Percentiles rank a stretch among this genome's conserved stretches.
These are phyloP conservation scores for Lomentospora prolificans DNA, from an alignment of 2,329 filamentous ascomycete genomes.

Conservation along the genomic window DNA sequence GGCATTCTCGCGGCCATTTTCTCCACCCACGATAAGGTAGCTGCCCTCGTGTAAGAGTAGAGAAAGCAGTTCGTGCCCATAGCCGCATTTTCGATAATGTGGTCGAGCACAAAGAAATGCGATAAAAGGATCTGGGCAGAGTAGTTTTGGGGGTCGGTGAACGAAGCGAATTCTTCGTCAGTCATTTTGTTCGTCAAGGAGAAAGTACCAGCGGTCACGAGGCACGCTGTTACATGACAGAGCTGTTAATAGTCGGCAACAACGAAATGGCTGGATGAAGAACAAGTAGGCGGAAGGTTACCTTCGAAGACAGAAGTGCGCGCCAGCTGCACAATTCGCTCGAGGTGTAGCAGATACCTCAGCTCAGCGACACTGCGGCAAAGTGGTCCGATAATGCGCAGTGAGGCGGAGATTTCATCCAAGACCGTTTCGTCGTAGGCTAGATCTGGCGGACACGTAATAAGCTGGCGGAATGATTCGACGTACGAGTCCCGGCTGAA, in stretches of 20 bases:
- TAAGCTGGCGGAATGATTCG: conserved; percentile 1
- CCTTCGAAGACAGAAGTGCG: not conserved
- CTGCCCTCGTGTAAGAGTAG: conserved; percentile 1
- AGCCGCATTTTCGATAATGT: conserved; percentile 6
- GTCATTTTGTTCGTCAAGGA: conserved; percentile 11
- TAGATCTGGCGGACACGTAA: not conserved
- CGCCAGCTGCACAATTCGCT: not conserved
- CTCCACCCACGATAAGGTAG: not conserved
- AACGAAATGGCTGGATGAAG: not conserved
- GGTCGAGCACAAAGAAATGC: conserved; percentile 11
- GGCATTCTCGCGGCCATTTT: not conserved
- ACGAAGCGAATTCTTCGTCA: conserved; percentile 8
- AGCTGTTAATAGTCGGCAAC: not conserved
- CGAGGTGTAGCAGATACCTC: not conserved
- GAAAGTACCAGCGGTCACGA: conserved; percentile 9
- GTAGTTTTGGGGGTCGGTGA: conserved; percentile 7
- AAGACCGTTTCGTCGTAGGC: not conserved
- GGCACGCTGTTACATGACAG: conserved; percentile 6
- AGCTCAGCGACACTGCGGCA: not conserved
- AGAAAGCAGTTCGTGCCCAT: not conserved
- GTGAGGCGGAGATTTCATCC: conserved; percentile 3
- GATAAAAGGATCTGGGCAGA: conserved; percentile 7
- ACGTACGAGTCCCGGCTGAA: conserved; percentile 5
- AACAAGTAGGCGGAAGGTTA: too few species aligned
- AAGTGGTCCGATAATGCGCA: not conserved